phyloP scores from a whole-genome alignment of 2,329 filamentous ascomycete genomes.

The Claviceps sp. region DNA sequence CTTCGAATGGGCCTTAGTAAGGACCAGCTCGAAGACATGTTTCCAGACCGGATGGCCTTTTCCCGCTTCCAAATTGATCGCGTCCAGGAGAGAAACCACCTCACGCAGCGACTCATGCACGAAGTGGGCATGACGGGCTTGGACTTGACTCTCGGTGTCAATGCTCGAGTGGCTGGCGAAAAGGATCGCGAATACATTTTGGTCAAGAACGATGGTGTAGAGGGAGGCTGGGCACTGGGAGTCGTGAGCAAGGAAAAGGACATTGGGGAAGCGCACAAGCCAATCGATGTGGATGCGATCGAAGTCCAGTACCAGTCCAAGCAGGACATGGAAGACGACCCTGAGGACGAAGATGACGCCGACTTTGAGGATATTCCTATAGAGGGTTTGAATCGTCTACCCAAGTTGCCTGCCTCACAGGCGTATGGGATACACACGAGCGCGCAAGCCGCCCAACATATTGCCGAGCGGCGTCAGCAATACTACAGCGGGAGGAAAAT shows the following conservation, averaged over 20 bases:
- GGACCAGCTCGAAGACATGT: conserved; percentile 92
- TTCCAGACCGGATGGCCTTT: conserved; percentile 94
- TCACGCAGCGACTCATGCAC: conserved; percentile 90
- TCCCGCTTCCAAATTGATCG: conserved; percentile 93
- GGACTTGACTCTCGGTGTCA: conserved; percentile 53
- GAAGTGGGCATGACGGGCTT: conserved; percentile 78
- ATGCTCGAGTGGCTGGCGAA: conserved; percentile 64
- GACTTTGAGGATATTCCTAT: conserved; percentile 91
- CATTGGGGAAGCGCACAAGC: conserved; percentile 66
- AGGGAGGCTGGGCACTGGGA: conserved; percentile 90
- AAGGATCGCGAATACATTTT: conserved; percentile 88
- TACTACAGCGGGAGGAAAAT: conserved; percentile 12
- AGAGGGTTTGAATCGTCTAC: conserved; percentile 73
- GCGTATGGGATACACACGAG: conserved; percentile 10
- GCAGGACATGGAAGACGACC: conserved; percentile 33
- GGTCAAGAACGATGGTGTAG: conserved; percentile 87
- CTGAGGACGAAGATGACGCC: conserved; percentile 55
- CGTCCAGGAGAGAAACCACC: conserved; percentile 80
- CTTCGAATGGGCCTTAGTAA: conserved; percentile 94
- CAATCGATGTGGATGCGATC: conserved; percentile 76
- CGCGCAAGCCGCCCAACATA: conserved; percentile 14
- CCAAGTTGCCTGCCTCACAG: conserved; percentile 32
- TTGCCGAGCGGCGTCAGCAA: conserved; percentile 14
- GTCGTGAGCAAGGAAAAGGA: conserved; percentile 81
- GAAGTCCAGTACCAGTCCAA: conserved; percentile 42